Evolutionary conservation across 345 rosid genomes (phyloP), one percentile per base, ranked within the genome.

Genomic region (Salix koriyanagi): DNA sequence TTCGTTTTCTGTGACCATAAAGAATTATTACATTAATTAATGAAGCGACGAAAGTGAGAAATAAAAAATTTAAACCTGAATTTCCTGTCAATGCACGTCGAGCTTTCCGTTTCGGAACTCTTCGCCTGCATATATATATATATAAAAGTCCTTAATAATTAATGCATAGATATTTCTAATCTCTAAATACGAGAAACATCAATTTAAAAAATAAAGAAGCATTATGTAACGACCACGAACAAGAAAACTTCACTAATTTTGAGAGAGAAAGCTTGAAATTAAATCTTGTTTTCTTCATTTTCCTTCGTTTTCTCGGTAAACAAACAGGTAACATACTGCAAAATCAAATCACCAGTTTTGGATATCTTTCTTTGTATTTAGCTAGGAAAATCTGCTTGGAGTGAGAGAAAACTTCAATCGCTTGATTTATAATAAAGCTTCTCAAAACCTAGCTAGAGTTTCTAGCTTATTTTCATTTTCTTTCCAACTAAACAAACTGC

Each of bases 21-120:
- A 71, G 68, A n/a, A 69, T 65, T 30, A 34, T 52, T 34, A 4
- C 37, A 4, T 34, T 65, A 67, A 77, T 71, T 65, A 78, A 75
- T 60, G 67, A 68, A 36, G 67, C 6, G 65, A n/a, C 6, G 65
- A n/a, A 39, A 62, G 62, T 58, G 62, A 58, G 1, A 3, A n/a
- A 9, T 58, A 0, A 8, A n/a, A n/a, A n/a, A 1, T n/a, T 36
- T 21, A 4, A 83, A 88, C 93, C 90, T 88, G 88, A 80, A 84
- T 67, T 84, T 78, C 79, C 67, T 85, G 84, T 75, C 37, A 71
- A 70, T 80, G 81, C 82, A 74, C 69, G 87, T 72, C 65, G 89
- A 84, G 64, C 72, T 74, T 85, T 90, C 86, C 10, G 81, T 79
- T 87, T 87, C 86, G 11, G 80, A 83, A 79, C 84, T 83, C 83